Evolutionary conservation across 2,329 filamentous ascomycete species (phyloP), one percentile per base, ranked within the genome.

Genomic region (Cercospora sesami): DNA sequence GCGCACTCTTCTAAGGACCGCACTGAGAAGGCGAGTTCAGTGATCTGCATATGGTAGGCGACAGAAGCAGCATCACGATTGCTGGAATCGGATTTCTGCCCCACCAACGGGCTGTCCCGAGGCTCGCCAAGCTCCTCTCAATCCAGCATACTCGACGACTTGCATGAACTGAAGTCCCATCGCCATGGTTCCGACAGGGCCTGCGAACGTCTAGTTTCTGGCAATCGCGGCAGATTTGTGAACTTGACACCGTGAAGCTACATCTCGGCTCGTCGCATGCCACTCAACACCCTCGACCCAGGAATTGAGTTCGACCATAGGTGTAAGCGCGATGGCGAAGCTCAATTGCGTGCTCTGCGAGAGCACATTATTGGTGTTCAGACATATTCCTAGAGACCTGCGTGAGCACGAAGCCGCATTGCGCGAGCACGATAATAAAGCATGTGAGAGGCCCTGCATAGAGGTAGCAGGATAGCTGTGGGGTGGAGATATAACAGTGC

Each of bases 281-380:
- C 48, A 48, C 26, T 58, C 55, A 21, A 51, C 26, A n/a, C 21
- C 51, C 10, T 48, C 28, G 18, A n/a, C 33, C 31, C n/a, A 18
- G 23, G 26, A 16, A 63, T 67, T 67, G 58, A 64, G 53, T 36
- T 67, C 62, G 36, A 45, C 31, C 48, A 48, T 57, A 31, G 16
- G 48, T 64, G 62, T n/a, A 51, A 64, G 63, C 66, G 66, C 59
- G 62, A 68, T 62, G 60, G 59, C 42, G 58, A 36, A 68, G 66
- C 66, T 65, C 36, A 26, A 68, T 68, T 61, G 66, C 66, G 66
- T 68, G 66, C 66, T 68, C 45, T 39, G n/a, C 16, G 53, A 55
- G 31, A 31, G 39, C 30, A 36, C 55, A 21, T 59, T 36, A 59
- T 59, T 59, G 55, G 55, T 51, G 60, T 51, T 62, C 30, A 7